These are phyloP conservation scores for Mrakia frigida DNA, from an alignment of 768 basidiomycete genomes.

Conservation along the genomic window DNA sequence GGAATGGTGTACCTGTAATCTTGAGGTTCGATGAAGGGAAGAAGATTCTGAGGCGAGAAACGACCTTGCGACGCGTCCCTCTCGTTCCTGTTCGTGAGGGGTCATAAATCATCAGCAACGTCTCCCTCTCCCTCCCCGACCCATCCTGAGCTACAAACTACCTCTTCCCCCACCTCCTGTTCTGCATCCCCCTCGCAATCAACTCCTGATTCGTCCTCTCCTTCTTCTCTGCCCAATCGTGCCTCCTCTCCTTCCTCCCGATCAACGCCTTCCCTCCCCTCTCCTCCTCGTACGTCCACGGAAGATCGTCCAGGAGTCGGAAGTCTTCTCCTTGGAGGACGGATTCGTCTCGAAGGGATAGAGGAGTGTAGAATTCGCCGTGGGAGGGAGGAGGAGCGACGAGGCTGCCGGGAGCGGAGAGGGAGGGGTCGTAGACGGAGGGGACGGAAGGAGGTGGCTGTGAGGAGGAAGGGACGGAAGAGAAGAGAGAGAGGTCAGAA, in stretches of 20 bases:
- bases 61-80: not conserved
- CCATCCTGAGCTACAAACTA: not conserved
- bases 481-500: not conserved
- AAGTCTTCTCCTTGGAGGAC: not conserved
- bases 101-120: not conserved
- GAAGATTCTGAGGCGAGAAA: no score
- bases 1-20: no score
- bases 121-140: not conserved
- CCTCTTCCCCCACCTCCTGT: slow-evolving; percentile 16
- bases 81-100: not conserved
- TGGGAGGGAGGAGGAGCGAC: not conserved
- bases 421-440: slow-evolving; percentile 1
- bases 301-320: not conserved
- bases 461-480: not conserved
- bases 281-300: slow-evolving; percentile 1
- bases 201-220: not conserved
- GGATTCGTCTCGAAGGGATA: slow-evolving; percentile 8
- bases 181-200: slow-evolving; percentile 20
- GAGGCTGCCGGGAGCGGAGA: no score
- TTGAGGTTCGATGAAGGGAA: no score
- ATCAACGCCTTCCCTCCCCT: no score
- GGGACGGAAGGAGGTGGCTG: slow-evolving; percentile 4
- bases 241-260: not conserved
- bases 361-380: slow-evolving; percentile 5
- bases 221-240: not conserved